These are phyloP conservation scores for Coemansia brasiliensis DNA, from an alignment of 192 early-diverging fungal species.

Conservation along the genomic window DNA sequence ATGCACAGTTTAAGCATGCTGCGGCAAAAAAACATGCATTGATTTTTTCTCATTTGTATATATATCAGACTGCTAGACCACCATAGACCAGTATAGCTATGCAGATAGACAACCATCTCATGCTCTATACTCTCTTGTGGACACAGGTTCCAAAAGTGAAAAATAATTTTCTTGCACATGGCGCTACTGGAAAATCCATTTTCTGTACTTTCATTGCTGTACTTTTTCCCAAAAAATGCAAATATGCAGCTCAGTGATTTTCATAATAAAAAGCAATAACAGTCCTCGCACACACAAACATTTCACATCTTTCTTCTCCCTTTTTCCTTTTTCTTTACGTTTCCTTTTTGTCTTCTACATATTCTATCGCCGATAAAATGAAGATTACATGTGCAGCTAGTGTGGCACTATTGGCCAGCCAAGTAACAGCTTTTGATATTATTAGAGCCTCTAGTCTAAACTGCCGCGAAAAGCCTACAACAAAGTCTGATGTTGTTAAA, in stretches of 20 bases:
- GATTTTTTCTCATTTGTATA: not conserved
- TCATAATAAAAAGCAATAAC: too few relatives aligned
- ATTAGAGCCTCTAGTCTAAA: constrained; percentile 34
- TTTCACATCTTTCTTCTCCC: not conserved
- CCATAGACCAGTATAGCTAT: not conserved
- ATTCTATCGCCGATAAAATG: constrained; percentile 6
- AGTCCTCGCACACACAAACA: too few relatives aligned
- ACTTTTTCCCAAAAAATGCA: too few relatives aligned
- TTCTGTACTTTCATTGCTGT: too few relatives aligned
- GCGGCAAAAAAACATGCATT: not conserved
- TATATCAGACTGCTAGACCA: not conserved
- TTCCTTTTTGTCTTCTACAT: not conserved
- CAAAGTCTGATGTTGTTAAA: constrained; percentile 27
- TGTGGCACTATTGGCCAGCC: constrained; percentile 20
- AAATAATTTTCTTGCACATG: too few relatives aligned
- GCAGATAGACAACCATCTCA: constrained; percentile 1
- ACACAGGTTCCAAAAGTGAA: too few relatives aligned
- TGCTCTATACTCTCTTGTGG: too few relatives aligned
- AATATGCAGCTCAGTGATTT: too few relatives aligned
- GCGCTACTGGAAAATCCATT: too few relatives aligned
- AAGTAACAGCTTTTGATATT: constrained; percentile 31
- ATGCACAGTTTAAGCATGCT: not conserved
- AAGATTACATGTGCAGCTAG: constrained; percentile 7
- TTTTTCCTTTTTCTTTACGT: not conserved
- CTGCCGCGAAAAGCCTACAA: constrained; percentile 41